Conservation (phyloP, 208 protist species). For the Leishmania major region DNA sequence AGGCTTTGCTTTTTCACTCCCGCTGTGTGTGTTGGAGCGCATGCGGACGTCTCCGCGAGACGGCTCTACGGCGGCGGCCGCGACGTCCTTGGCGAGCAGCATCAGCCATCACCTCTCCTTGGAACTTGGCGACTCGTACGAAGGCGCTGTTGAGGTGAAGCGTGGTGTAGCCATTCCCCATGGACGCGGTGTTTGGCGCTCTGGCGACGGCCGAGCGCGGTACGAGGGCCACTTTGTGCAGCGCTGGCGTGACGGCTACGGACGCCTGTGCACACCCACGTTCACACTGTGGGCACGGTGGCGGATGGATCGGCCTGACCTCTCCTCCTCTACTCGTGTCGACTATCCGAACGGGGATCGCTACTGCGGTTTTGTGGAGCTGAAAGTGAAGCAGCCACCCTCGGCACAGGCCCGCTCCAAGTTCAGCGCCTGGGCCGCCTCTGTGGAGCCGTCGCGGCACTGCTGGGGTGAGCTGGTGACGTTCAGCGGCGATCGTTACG, state of each 20-base stretch:
- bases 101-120: conserved; percentile 30
- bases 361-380: conserved; percentile 62
- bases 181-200: conserved; percentile 63
- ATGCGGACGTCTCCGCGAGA: neutral
- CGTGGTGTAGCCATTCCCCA: conserved; percentile 54
- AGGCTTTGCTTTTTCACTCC: neutral
- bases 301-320: conserved; percentile 74
- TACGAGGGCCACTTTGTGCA: conserved; percentile 79
- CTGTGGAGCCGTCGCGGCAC: conserved; percentile 34
- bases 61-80: neutral
- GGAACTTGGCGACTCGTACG: conserved; percentile 68
- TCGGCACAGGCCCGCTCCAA: conserved; percentile 28
- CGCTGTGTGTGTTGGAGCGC: neutral
- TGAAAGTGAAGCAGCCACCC: conserved; percentile 9
- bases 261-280: conserved; percentile 50
- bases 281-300: conserved; percentile 74
- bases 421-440: conserved; percentile 67
- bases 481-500: conserved; percentile 65
- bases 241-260: conserved; percentile 71
- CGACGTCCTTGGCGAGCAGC: neutral
- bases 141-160: conserved; percentile 44
- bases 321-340: conserved; percentile 47
- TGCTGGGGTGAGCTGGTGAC: conserved; percentile 74
- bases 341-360: conserved; percentile 62
- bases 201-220: conserved; percentile 36